Evolutionary conservation across 2,329 filamentous ascomycete genomes (phyloP).

Genomic region (Knoxdaviesia capensis): DNA sequence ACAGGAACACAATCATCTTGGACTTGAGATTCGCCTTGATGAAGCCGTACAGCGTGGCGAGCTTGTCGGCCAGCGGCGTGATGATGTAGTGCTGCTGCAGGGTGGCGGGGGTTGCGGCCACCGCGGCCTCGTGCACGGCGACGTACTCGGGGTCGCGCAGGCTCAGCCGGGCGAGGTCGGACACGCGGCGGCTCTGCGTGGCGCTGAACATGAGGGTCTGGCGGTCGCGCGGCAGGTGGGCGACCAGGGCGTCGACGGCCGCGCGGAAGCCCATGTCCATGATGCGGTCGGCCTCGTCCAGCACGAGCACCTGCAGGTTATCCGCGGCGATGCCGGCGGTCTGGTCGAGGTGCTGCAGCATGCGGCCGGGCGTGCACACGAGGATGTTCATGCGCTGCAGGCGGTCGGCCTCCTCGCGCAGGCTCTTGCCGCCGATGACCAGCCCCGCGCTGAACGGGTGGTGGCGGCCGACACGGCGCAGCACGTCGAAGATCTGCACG

Average conservation of each 20-base stretch:
- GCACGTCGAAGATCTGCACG: slow-evolving; percentile 89
- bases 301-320: slow-evolving; percentile 76
- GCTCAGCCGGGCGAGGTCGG: slow-evolving; percentile 74
- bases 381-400: slow-evolving; percentile 89
- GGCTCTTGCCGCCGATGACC: slow-evolving; percentile 80
- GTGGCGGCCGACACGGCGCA: slow-evolving; percentile 73
- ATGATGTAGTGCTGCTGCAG: slow-evolving; percentile 85
- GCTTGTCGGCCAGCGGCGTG: slow-evolving; percentile 68
- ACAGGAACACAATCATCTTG: slow-evolving; percentile 91
- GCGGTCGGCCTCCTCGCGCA: slow-evolving; percentile 72
- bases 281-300: slow-evolving; percentile 92
- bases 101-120: slow-evolving; percentile 58
- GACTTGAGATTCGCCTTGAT: slow-evolving; percentile 77
- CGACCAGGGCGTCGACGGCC: slow-evolving; percentile 78
- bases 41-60: slow-evolving; percentile 85
- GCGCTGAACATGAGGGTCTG: slow-evolving; percentile 93
- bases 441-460: slow-evolving; percentile 84
- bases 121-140: slow-evolving; percentile 70
- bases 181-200: slow-evolving; percentile 87
- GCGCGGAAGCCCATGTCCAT: slow-evolving; percentile 94
- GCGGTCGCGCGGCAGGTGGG: slow-evolving; percentile 66
- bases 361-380: slow-evolving; percentile 83
- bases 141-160: slow-evolving; percentile 87
- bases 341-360: slow-evolving; percentile 90
- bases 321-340: slow-evolving; percentile 78